Base-by-base conservation (phyloP, 2,329 filamentous ascomycete species). In the Tetracladium maxilliforme region DNA sequence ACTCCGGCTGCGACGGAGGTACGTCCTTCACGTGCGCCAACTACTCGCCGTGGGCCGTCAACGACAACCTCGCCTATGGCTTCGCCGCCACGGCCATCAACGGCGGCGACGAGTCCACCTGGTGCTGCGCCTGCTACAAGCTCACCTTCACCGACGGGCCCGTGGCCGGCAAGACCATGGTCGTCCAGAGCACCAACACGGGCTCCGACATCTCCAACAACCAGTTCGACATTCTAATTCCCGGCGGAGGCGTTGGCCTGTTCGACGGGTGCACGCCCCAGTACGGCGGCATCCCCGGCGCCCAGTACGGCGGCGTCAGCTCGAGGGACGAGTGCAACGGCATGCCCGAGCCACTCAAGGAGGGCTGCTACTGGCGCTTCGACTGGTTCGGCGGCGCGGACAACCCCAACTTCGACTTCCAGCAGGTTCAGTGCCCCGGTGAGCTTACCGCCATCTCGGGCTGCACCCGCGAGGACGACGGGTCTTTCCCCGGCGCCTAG, bases 131-230 rank as follows among this genome's bases (percentile, higher is more conserved):
- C 43, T 72, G 67, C 49, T 72, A 70, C 43, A 60, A 70, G 45
- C 48, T 73, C 28, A 67, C 64, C 9, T 70, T 73, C 40, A 70
- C 64, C 8, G 59, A 55, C 40, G 60, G 58, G 6, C 44, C 58
- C 2, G 52, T 68, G 11, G 37, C 43, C 21, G 64, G 66, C 24
- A 70, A 72, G 52, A 67, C 56, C 41, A 60, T 71, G 57, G 54
- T 71, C 20, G 58, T 72, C 16, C 67, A 72, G 47, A 64, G 64
- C 7, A 66, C 61, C 10, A 72, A 71, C 38, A 71, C 64, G 10
- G 66, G 64, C 4, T 55, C 51, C 8, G 64, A 70, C 34, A 42
- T 70, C 28, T 56, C 54, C 4, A 41, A 52, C 25, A 65, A 66
- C 32, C 64, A 69, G 14, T 16, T 25, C 33, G 70, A 69, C 40